Base-by-base conservation (phyloP, 2,329 filamentous ascomycete species). In the Apiospora rasikravindrae region DNA sequence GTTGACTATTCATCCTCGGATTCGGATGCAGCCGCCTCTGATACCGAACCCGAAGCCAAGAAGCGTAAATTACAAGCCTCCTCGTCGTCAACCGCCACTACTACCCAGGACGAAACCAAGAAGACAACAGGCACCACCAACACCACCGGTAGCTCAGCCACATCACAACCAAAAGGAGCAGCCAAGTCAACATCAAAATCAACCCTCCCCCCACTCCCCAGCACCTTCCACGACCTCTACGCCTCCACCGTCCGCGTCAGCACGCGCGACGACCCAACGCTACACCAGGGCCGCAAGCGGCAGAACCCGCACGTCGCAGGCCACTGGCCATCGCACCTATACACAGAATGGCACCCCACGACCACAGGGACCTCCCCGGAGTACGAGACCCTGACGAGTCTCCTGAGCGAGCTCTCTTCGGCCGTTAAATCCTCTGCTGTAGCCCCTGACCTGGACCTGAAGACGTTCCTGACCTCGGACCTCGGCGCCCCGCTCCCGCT, bases 261-360 rank as follows among this genome's bases (percentile, higher is more conserved):
- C 82, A 92, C 92, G 53, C 87, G 86, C 77, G 96, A 98, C 82
- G 93, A 98, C 79, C 95, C 96, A 0, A 87, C 88, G 73, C 86
- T 98, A 72, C 96, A 99, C 81, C 93, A 92, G 44, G 96, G 96
- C 70, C 91, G 96, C 66, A 94, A 92, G 79, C 90, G 96, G 57
- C 89, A 92, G 72, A 93, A 91, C 68, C 95, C 96, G 33, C 96
- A 99, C 82, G 86, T 96, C 37, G 89, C 91, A 73, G 96, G 96
- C 73, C 94, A 95, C 81, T 99, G 96, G 96, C 94, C 96, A 1
- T 94, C 92, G 45, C 96, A 98, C 82, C 81, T 98, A 66, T 98
- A 97, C 81, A 86, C 98, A 71, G 96, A 98, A 84, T 99, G 96
- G 97, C 57, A 40, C 33, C 57, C 57, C 22, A 13, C 57, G 19